Evolutionary conservation across 371 early-diverging fungal genomes (phyloP).

Genomic region (Funneliformis caledonium): DNA sequence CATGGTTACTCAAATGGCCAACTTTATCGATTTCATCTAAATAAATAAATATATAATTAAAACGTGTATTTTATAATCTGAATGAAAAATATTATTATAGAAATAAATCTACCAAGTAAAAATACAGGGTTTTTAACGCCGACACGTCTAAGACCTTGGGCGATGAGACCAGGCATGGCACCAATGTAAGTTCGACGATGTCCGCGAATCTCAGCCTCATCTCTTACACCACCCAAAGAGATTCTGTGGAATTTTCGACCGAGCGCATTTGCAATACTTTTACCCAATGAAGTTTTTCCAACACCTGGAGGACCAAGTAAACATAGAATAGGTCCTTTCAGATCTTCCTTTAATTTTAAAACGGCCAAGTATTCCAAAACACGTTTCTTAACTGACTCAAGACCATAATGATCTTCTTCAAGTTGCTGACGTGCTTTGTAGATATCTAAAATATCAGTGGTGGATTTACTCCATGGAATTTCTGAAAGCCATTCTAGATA

Average conservation of each 20-base stretch:
- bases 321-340: slow-evolving; percentile 86
- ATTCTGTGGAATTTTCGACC: slow-evolving; percentile 83
- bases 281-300: slow-evolving; percentile 86
- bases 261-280: slow-evolving; percentile 81
- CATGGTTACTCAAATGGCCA: slow-evolving; percentile 65
- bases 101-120: slow-evolving; percentile 57
- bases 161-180: slow-evolving; percentile 83
- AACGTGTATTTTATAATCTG: not conserved
- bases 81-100: not conserved
- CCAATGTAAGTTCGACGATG: slow-evolving; percentile 92
- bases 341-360: slow-evolving; percentile 74
- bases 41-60: slow-evolving; percentile 39
- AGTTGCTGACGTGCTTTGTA: slow-evolving; percentile 66
- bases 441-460: slow-evolving; percentile 72
- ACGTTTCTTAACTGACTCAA: slow-evolving; percentile 82
- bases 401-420: slow-evolving; percentile 82
- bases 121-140: slow-evolving; percentile 85
- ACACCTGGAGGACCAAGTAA: slow-evolving; percentile 75
- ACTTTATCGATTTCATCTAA: slow-evolving; percentile 88
- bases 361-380: slow-evolving; percentile 87
- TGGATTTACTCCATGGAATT: slow-evolving; percentile 75
- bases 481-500: slow-evolving; percentile 80
- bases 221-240: slow-evolving; percentile 86
- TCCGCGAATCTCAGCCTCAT: slow-evolving; percentile 90
- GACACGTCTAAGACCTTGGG: slow-evolving; percentile 75